Evolutionary conservation across 805 yeast species (phyloP).

Genomic region (Myxozyma sirexii): DNA sequence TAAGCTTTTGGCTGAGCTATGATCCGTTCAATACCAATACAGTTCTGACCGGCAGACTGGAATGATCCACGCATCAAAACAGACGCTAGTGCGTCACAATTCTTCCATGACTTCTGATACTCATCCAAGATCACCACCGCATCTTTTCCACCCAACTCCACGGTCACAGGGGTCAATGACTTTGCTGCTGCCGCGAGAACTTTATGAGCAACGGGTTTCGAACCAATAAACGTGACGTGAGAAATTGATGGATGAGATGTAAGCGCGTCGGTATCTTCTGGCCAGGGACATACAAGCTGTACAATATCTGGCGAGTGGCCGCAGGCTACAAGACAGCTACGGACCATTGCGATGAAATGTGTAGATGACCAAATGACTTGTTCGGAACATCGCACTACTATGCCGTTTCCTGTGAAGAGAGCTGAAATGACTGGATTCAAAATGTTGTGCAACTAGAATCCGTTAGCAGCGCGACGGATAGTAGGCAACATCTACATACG

Average conservation of each 20-base stretch:
- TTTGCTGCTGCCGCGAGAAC: conserved; percentile 82
- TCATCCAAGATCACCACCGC: conserved; percentile 86
- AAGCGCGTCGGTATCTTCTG: conserved; percentile 82
- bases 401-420: conserved; percentile 86
- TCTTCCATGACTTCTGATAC: conserved; percentile 25
- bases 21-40: conserved; percentile 96
- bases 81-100: conserved; percentile 60
- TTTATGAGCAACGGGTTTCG: conserved; percentile 89
- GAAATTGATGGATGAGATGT: conserved; percentile 79
- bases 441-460: conserved; percentile 68
- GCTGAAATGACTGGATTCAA: conserved; percentile 92
- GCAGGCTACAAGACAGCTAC: conserved; percentile 69
- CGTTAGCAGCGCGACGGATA: background rate
- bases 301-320: conserved; percentile 80
- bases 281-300: conserved; percentile 86
- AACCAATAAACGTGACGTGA: conserved; percentile 94
- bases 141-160: conserved; percentile 97
- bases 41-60: conserved; percentile 97
- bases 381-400: conserved; percentile 92
- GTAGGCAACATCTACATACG: background rate
- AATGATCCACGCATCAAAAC: conserved; percentile 92
- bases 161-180: conserved; percentile 90
- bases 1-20: conserved; percentile 75
- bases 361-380: conserved; percentile 93
- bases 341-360: conserved; percentile 72